phyloP scores from a whole-genome alignment of 257 asterid genomes.

The Solanum etuberosum region DNA sequence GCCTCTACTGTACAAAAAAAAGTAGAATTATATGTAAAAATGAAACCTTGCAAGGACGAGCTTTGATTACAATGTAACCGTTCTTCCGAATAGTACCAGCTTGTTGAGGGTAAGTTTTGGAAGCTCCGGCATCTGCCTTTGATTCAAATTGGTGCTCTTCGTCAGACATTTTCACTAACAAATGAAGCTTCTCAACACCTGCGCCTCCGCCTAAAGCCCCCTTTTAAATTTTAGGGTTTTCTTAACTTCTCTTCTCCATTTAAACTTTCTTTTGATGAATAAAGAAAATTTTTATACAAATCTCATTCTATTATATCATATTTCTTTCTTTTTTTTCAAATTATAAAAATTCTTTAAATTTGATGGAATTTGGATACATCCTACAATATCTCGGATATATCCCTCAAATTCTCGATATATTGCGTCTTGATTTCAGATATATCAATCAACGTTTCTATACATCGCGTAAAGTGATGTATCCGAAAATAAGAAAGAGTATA shows the following conservation, averaged over 20 bases:
- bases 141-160: conserved; percentile 62
- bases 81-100: conserved; percentile 61
- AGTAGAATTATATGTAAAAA: background rate
- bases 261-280: no score
- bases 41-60: conserved; percentile 53
- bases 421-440: accelerated
- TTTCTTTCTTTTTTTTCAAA: no score
- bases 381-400: no score
- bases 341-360: no score
- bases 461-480: no score
- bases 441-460: no score
- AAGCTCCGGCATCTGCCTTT: conserved; percentile 68
- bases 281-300: no score
- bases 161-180: conserved; percentile 36
- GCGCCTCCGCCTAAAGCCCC: background rate
- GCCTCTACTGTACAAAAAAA: background rate
- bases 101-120: conserved; percentile 60
- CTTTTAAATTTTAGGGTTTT: background rate
- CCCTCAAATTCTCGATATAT: no score
- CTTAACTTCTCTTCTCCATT: background rate
- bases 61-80: conserved; percentile 50
- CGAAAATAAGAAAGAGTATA: no score
- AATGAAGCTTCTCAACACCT: background rate
- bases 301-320: no score
- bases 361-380: no score